phyloP scores from a whole-genome alignment of 164 flowering plant species.

The Annona squamosa region DNA sequence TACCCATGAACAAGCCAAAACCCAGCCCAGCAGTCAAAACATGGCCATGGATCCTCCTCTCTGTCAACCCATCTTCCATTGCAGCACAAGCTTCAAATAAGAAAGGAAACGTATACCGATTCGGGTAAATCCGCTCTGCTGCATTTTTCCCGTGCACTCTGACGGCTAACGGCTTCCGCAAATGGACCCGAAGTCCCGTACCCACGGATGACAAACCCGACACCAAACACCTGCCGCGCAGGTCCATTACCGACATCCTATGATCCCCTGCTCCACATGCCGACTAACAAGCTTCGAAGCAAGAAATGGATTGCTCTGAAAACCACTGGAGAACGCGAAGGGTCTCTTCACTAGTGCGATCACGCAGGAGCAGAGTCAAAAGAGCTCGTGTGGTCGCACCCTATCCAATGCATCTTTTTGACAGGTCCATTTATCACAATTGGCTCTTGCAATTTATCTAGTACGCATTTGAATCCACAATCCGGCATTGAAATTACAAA shows the following conservation, averaged over 20 bases:
- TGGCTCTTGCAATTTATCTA: too few relatives aligned
- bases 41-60: slow-evolving; percentile 28
- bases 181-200: slow-evolving; percentile 30
- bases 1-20: slow-evolving; percentile 33
- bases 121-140: slow-evolving; percentile 12
- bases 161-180: slow-evolving; percentile 23
- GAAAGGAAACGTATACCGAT: slow-evolving; percentile 33
- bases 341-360: too few relatives aligned
- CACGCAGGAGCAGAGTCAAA: too few relatives aligned
- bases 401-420: too few relatives aligned
- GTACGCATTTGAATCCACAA: too few relatives aligned
- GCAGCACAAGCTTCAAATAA: slow-evolving; percentile 40
- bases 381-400: too few relatives aligned
- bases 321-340: slow-evolving; percentile 15
- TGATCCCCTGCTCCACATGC: slow-evolving; percentile 9
- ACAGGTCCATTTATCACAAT: too few relatives aligned
- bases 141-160: slow-evolving; percentile 22
- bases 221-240: slow-evolving; percentile 34
- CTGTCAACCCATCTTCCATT: slow-evolving; percentile 17
- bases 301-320: slow-evolving; percentile 28
- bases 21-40: slow-evolving; percentile 29
- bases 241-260: slow-evolving; percentile 11
- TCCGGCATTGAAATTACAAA: too few relatives aligned
- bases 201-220: slow-evolving; percentile 27
- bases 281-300: slow-evolving; percentile 33